A percentile compares a stretch with the other conserved stretches of the same genome.
Conservation (phyloP, 2,329 filamentous ascomycete genomes). For the Cercospora canescens region DNA sequence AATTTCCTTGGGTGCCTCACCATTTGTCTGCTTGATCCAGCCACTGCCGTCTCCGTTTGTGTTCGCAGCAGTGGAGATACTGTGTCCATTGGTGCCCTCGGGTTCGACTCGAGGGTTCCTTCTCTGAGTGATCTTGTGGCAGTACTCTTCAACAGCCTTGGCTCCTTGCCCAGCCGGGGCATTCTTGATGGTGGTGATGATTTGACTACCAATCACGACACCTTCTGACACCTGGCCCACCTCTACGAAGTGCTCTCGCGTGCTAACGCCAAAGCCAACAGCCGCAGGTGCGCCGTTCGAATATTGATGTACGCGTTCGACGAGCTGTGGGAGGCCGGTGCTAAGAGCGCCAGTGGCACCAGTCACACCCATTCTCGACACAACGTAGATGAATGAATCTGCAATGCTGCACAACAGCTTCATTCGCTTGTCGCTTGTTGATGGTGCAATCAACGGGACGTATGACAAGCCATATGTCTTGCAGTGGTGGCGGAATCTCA, state of each 20-base stretch:
- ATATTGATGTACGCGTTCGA: constrained; percentile 85
- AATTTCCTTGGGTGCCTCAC: constrained; percentile 34
- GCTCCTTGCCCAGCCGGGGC: constrained; percentile 66
- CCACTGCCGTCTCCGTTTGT: constrained; percentile 37
- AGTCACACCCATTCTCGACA: constrained; percentile 95
- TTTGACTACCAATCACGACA: constrained; percentile 95
- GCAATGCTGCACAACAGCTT: constrained; percentile 93
- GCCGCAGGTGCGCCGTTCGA: constrained; percentile 88
- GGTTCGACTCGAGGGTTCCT: constrained; percentile 25
- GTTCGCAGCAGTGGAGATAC: constrained; percentile 37
- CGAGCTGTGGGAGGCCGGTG: constrained; percentile 74
- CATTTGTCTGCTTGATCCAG: constrained; percentile 35
- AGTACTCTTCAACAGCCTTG: constrained; percentile 82
- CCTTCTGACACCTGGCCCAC: constrained; percentile 85
- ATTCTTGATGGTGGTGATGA: constrained; percentile 76
- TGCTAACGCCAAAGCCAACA: constrained; percentile 95
- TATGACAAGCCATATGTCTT: constrained; percentile 83
- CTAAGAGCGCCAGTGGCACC: constrained; percentile 84
- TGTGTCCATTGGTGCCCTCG: constrained; percentile 27
- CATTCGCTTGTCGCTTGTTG: constrained; percentile 91
- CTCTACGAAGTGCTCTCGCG: constrained; percentile 85
- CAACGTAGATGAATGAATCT: constrained; percentile 98
- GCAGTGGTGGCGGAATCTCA: constrained; percentile 86
- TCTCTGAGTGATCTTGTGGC: constrained; percentile 63
- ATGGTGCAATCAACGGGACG: constrained; percentile 92